phyloP scores from a whole-genome alignment of 768 basidiomycete genomes.

The Pleurotus salmoneostramineus region DNA sequence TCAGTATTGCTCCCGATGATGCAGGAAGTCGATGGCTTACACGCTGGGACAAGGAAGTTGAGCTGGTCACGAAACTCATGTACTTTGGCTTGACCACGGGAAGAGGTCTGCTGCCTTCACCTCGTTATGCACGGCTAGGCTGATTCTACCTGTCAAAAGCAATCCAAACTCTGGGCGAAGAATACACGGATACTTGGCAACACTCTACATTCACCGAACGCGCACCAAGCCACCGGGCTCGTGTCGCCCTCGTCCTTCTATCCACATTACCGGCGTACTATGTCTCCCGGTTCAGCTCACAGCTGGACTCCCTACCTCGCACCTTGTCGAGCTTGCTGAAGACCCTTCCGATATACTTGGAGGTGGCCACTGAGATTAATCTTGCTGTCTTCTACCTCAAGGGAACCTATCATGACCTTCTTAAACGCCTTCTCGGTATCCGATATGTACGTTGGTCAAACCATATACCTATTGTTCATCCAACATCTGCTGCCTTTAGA shows the following conservation, averaged over 20 bases:
- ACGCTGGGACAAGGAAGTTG: conserved; percentile 80
- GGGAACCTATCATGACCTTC: conserved; percentile 75
- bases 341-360: conserved; percentile 45
- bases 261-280: conserved; percentile 64
- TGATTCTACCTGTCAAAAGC: conserved; percentile 34
- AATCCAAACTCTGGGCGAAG: conserved; percentile 84
- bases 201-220: conserved; percentile 39
- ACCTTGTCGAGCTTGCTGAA: conserved; percentile 24
- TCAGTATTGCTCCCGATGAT: conserved; percentile 6
- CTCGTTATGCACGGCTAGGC: background rate
- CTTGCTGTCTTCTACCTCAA: conserved; percentile 77
- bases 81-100: conserved; percentile 78
- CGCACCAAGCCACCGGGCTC: conserved; percentile 41
- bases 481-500: conserved; percentile 31
- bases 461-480: background rate
- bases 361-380: conserved; percentile 64
- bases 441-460: conserved; percentile 47
- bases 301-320: conserved; percentile 32
- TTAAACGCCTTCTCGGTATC: conserved; percentile 63
- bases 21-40: conserved; percentile 78
- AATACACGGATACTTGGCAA: conserved; percentile 85
- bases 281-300: conserved; percentile 44
- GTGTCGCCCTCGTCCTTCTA: conserved; percentile 58
- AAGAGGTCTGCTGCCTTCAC: conserved; percentile 43
- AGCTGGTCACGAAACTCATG: conserved; percentile 58